Conservation (phyloP, 495 filamentous ascomycete species). For the Aspergillus indologenus region DNA sequence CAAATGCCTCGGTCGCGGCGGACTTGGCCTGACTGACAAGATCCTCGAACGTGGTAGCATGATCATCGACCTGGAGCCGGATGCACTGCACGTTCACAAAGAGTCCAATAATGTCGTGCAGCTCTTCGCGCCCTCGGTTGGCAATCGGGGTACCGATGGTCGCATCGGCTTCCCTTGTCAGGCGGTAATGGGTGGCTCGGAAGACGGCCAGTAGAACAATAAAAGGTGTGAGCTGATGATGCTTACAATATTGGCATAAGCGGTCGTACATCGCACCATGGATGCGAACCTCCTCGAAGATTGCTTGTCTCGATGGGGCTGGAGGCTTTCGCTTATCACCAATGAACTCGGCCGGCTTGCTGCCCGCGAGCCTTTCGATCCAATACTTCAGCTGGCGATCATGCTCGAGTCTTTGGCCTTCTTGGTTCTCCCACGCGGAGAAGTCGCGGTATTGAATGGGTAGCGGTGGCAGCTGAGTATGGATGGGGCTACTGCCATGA, state of each 20-base stretch:
- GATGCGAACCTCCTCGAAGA: neutral
- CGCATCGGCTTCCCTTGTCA: conserved; percentile 1
- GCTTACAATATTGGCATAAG: neutral
- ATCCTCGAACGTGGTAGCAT: neutral
- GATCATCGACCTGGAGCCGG: neutral
- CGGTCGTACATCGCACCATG: neutral
- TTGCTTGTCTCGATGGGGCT: neutral
- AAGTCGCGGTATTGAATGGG: conserved; percentile 5
- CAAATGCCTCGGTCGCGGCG: neutral
- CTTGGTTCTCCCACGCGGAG: conserved; percentile 6
- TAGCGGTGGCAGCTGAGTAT: neutral
- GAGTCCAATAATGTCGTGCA: neutral
- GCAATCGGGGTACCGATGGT: conserved; percentile 5
- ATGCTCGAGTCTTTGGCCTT: neutral
- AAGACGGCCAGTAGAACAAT: conserved; percentile 1
- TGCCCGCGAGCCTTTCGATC: neutral
- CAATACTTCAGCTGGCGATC: conserved; percentile 7
- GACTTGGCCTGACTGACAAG: neutral
- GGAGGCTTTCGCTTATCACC: neutral
- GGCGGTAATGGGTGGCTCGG: conserved; percentile 8
- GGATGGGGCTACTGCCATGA: neutral
- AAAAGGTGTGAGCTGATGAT: neutral
- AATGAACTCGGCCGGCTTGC: conserved; percentile 6
- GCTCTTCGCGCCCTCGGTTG: neutral
- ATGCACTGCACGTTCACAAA: conserved; percentile 6